Percentiles rank a stretch among this genome's conserved stretches.
Evolutionary conservation across 192 early-diverging fungal species (phyloP).

Genomic region (Hyaloraphidium curvatum): DNA sequence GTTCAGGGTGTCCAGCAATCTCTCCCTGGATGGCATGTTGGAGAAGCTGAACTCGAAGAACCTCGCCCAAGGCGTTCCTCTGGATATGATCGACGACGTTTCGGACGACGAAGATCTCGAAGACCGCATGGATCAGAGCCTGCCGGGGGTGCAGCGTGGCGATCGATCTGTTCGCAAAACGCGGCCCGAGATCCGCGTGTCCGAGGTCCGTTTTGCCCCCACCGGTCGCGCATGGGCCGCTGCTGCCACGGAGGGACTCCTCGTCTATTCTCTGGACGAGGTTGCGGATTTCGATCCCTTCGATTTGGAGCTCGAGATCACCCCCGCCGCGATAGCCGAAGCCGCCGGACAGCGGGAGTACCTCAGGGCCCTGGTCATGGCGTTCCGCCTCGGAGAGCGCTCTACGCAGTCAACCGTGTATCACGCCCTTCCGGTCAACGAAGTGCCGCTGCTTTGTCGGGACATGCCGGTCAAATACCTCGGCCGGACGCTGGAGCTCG

Average conservation of each 20-base stretch:
- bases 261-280: slow-evolving; percentile 92
- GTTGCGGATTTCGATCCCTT: slow-evolving; percentile 88
- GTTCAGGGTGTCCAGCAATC: slow-evolving; percentile 82
- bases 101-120: slow-evolving; percentile 67
- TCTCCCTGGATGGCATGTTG: slow-evolving; percentile 80
- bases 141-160: slow-evolving; percentile 75
- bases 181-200: slow-evolving; percentile 63
- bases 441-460: too few species aligned
- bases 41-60: slow-evolving; percentile 72
- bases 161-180: slow-evolving; percentile 65
- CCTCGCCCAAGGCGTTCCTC: slow-evolving; percentile 86
- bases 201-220: slow-evolving; percentile 76
- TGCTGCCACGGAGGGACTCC: slow-evolving; percentile 82
- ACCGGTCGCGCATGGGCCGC: slow-evolving; percentile 90
- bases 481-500: too few species aligned
- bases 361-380: slow-evolving; percentile 72
- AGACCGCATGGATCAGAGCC: slow-evolving; percentile 52
- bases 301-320: slow-evolving; percentile 92
- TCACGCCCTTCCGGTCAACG: too few species aligned
- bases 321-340: slow-evolving; percentile 62
- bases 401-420: too few species aligned
- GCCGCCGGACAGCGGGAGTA: slow-evolving; percentile 56
- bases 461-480: too few species aligned
- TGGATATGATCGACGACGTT: slow-evolving; percentile 64
- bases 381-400: slow-evolving; percentile 81